Evolutionary conservation across 495 filamentous ascomycete species (phyloP).

Genomic region (Umbilicaria muhlenbergii): DNA sequence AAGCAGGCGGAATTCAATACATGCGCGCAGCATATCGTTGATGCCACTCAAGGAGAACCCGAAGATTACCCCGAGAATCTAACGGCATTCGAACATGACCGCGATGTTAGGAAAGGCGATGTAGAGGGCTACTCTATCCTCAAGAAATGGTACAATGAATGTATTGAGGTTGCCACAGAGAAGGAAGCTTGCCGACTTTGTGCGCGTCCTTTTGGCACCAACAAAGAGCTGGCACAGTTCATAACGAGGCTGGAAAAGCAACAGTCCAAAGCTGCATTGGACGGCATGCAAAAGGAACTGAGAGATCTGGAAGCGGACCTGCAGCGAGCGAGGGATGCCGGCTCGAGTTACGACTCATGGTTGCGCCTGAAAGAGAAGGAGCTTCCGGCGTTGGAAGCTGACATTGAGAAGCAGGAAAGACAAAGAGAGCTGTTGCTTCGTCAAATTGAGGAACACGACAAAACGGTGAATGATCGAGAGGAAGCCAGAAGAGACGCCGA

Average conservation of each 20-base stretch:
- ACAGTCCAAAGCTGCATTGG: slow-evolving; percentile 37
- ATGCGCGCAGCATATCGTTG: slow-evolving; percentile 32
- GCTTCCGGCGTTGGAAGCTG: slow-evolving; percentile 49
- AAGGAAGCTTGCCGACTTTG: slow-evolving; percentile 60
- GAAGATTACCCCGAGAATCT: slow-evolving; percentile 36
- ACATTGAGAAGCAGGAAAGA: slow-evolving; percentile 35
- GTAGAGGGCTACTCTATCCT: slow-evolving; percentile 43
- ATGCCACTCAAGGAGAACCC: slow-evolving; percentile 37
- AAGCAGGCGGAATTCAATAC: slow-evolving; percentile 46
- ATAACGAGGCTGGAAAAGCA: slow-evolving; percentile 43
- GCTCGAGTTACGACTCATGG: slow-evolving; percentile 57
- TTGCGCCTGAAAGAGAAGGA: slow-evolving; percentile 49
- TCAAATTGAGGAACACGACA: slow-evolving; percentile 60
- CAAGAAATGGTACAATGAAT: slow-evolving; percentile 46
- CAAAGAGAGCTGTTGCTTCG: slow-evolving; percentile 44
- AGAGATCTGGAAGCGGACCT: slow-evolving; percentile 36
- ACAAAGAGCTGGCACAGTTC: slow-evolving; percentile 40
- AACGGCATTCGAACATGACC: slow-evolving; percentile 38
- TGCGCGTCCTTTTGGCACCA: slow-evolving; percentile 40
- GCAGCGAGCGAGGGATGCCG: slow-evolving; percentile 38
- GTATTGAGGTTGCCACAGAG: slow-evolving; percentile 38
- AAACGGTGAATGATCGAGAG: slow-evolving; percentile 42
- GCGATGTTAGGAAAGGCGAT: slow-evolving; percentile 47
- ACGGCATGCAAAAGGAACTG: slow-evolving; percentile 37
- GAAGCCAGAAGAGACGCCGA: slow-evolving; percentile 61